Evolutionary conservation across 441 rosid genomes (phyloP), one percentile per base, ranked within the genome.

Genomic region (Capsella rubella): DNA sequence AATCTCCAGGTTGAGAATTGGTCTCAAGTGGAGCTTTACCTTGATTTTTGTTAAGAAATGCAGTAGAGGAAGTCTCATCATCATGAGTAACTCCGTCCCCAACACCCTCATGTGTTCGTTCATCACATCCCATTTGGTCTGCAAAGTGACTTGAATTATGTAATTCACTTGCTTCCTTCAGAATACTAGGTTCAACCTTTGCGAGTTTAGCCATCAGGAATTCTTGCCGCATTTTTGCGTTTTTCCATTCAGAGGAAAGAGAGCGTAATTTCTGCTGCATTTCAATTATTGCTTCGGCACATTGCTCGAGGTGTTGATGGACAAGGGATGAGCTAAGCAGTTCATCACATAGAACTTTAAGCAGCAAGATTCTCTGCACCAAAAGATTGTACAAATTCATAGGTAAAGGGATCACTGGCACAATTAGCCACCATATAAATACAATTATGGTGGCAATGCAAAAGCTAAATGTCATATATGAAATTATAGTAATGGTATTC

Each of bases 281-380:
- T 73, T 96, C 99, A 73, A 80, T 83, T 34, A 85, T 80, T 63
- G 83, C 73, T 82, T 96, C 98, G 18, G 88, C 82, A 65, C 94
- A 96, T 14, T 87, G 98, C 86, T 96, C 99, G 32, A 96, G 95
- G 87, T 93, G 93, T 80, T 90, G 99, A 79, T 82, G 97, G 71
- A 93, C 80, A 69, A 90, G 85, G 67, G 93, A 81, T 57, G 99
- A 79, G 81, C 82, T 90, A 49, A 96, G 97, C 67, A 96, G 83
- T 78, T 93, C 99, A 82, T 93, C 99, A 73, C 98, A 87, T 60
- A 96, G 83, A 81, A 90, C 84, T 85, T 90, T 93, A 40, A 93
- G 90, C 78, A 96, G 82, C 83, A 82, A 82, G 77, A 80, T 82
- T 81, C 96, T 92, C 99, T 93, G 97, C 90, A 67, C 46, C 71